phyloP scores from a whole-genome alignment of 345 rosid genomes.

The Eucalyptus lansdowneana region DNA sequence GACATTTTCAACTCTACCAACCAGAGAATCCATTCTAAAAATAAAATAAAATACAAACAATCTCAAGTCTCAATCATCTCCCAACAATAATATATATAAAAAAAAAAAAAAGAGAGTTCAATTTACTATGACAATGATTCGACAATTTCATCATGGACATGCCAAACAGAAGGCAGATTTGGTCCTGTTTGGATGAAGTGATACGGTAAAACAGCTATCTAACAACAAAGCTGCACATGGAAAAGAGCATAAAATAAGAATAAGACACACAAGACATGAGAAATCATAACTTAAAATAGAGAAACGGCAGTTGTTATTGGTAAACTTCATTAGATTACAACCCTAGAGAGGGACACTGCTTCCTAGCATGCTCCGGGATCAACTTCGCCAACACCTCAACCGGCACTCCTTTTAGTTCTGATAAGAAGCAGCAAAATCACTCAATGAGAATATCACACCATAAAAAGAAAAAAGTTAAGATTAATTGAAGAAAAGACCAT shows the following conservation, averaged over 20 bases:
- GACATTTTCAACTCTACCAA: background rate
- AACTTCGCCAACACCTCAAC: conserved; percentile 57
- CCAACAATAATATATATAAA: background rate
- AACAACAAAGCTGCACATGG: background rate
- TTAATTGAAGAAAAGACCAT: background rate
- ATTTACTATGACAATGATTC: background rate
- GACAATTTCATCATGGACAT: background rate
- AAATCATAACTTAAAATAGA: background rate
- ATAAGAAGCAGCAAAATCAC: background rate
- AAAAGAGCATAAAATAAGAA: background rate
- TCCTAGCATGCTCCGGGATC: conserved; percentile 82
- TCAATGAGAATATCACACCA: background rate
- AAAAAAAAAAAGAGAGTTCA: background rate
- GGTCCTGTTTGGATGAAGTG: background rate
- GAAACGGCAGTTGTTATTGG: background rate
- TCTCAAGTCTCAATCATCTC: background rate
- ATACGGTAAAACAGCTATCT: background rate
- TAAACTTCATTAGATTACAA: conserved; percentile 16
- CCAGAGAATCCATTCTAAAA: background rate
- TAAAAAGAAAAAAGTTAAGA: background rate
- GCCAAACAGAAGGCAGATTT: background rate
- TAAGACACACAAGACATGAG: background rate
- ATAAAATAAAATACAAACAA: background rate
- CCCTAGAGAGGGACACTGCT: conserved; percentile 67
- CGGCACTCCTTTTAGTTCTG: conserved; percentile 79